Evolutionary conservation across 108 stramenopile species (phyloP).

Genomic region (Parmales sp.): DNA sequence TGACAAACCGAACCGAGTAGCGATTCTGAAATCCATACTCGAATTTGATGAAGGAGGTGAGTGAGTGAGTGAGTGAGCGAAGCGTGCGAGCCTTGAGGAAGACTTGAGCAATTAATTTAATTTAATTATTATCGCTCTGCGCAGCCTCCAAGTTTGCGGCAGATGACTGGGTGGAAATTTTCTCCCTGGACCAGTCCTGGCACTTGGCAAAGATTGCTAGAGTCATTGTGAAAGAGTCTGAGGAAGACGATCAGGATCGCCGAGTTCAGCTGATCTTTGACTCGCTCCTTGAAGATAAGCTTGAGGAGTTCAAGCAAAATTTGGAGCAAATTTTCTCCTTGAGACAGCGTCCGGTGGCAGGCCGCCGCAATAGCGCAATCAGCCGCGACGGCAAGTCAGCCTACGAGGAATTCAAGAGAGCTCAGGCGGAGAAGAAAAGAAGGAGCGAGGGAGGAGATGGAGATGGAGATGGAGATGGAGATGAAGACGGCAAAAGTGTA

Average conservation of each 20-base stretch:
- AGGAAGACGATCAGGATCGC: not conserved
- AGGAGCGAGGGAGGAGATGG: not conserved
- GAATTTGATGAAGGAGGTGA: too few species aligned
- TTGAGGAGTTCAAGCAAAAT: not conserved
- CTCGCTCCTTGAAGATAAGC: not conserved
- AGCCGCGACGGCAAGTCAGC: too few species aligned
- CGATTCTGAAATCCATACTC: too few species aligned
- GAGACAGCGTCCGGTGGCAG: too few species aligned
- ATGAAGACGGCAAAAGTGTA: not conserved
- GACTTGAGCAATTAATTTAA: too few species aligned
- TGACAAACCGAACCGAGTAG: too few species aligned
- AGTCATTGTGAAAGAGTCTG: not conserved
- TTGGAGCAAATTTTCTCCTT: not conserved
- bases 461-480: not conserved
- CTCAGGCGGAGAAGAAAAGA: not conserved
- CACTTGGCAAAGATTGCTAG: slow-evolving; percentile 12
- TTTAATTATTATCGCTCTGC: too few species aligned
- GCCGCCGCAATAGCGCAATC: too few species aligned
- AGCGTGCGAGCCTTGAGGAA: too few species aligned
- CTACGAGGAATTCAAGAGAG: not conserved
- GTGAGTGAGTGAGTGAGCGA: too few species aligned
- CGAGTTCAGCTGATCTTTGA: not conserved
- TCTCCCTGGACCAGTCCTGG: slow-evolving; percentile 14
- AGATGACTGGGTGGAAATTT: slow-evolving; percentile 15
- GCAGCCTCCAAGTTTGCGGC: too few species aligned